Percentiles rank a stretch among this genome's conserved stretches.
These are phyloP conservation scores for Thraustotheca clavata DNA, from an alignment of 352 stramenopile species.

Conservation along the genomic window DNA sequence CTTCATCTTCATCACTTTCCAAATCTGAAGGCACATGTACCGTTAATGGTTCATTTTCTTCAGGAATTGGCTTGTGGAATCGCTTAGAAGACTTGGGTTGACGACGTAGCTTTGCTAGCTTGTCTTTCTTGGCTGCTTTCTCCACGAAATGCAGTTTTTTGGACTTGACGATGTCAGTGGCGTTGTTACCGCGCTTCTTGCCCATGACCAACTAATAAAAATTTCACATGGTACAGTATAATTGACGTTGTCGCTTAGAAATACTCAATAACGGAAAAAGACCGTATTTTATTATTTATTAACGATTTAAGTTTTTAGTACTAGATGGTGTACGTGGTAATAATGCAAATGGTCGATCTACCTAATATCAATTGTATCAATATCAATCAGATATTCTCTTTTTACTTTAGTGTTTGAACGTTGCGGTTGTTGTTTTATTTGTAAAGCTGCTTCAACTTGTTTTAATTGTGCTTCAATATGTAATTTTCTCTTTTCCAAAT, in stretches of 20 bases:
- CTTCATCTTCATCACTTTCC: background rate
- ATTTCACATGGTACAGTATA: too few species aligned
- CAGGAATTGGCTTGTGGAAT: constrained; percentile 12
- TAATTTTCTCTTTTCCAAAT: constrained; percentile 3
- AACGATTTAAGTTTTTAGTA: background rate
- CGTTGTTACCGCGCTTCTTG: background rate
- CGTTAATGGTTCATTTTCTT: background rate
- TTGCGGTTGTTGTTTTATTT: too few species aligned
- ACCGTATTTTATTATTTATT: background rate
- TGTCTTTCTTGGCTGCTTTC: constrained; percentile 18
- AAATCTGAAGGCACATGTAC: constrained; percentile 4
- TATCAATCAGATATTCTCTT: too few species aligned
- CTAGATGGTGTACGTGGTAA: background rate
- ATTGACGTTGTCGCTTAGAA: too few species aligned
- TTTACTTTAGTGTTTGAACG: too few species aligned
- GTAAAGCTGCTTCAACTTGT: background rate
- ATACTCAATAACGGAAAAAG: too few species aligned
- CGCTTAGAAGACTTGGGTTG: constrained; percentile 3
- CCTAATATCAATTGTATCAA: too few species aligned
- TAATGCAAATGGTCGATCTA: background rate
- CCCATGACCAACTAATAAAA: background rate
- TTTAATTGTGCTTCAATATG: constrained; percentile 15
- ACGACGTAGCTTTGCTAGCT: constrained; percentile 10
- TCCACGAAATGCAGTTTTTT: constrained; percentile 15
- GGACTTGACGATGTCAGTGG: background rate